Evolutionary conservation across 192 early-diverging fungal species (phyloP), one percentile per base, ranked within the genome.

Genomic region (Coemansia sp.): DNA sequence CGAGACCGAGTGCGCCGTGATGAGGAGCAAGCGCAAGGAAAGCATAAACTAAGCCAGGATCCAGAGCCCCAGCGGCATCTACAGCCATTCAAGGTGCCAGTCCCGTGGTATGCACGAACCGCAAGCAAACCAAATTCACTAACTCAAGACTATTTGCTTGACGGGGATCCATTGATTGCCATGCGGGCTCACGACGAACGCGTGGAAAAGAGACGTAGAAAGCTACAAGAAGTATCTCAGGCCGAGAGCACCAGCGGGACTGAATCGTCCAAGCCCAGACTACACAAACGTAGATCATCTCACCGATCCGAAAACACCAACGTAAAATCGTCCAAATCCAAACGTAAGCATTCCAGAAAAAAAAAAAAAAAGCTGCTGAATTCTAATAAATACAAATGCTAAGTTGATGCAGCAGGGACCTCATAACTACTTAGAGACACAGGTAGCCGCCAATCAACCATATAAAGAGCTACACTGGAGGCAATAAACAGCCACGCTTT

Each of bases 401-500:
- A 26, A 26, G 23, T 26, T 26, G 23, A 26, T 26, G 23, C 23
- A 26, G 1, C 4, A 4, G 28, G 12, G 11, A 49, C n/a, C 47
- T 14, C n/a, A 10, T 31, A 18, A 6, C 10, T 51, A 11, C 14
- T 19, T 3, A 53, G 38, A 15, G 51, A 21, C 0, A 44, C 50
- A 2, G 50, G 50, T 13, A n/a, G 16, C 16, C 33, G 50, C 73
- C 73, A 77, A 21, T 77, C 73, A 7, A 70, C 55, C 26, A 65
- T 7, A 49, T 77, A 77, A 18, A 77, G 45, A 5, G 73, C 73
- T 0, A 35, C 21, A 6, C 63, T 40, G 1, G 62, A 43, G 2
- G 67, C 73, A 10, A 45, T n/a, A 31, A 69, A 46, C 30, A 68
- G 52, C 78, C 78, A 80, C 0, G 67, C 72, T 1, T 58, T 50